Base-by-base conservation (phyloP, 2,329 filamentous ascomycete genomes). In the Periconia digitata region DNA sequence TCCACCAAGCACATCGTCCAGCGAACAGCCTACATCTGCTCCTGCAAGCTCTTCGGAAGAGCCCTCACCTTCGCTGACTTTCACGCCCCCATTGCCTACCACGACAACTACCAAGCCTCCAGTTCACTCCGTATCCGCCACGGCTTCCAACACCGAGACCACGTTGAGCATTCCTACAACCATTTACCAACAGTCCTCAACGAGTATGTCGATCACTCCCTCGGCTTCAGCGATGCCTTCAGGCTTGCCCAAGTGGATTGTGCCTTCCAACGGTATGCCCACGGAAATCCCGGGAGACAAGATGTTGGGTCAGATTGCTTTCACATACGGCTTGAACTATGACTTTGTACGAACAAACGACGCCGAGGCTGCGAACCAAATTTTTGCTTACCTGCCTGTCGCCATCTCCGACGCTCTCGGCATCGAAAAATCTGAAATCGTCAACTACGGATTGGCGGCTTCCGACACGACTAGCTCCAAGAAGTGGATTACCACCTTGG, bases 401-500 rank as follows among this genome's bases (percentile, higher is more conserved):
- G 90, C 89, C 55, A 78, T 96, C 42, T 76, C 81, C 2, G 81
- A 86, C 55, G 87, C 83, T 37, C 75, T 95, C 8, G 69, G 70
- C 44, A 69, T 78, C 44, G 60, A 59, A 3, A 35, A 51, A 6
- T 60, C 77, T 16, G 76, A 87, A 46, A 76, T 91, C 42, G 72
- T 78, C 37, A 87, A 95, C 76, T 79, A 83, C 53, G 84, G 83
- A 54, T 82, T 97, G 43, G 79, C 86, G 59, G 90, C 91, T 1
- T 85, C 87, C 58, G 86, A 95, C 68, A 94, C 89, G 0, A 81
- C 80, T 37, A 66, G 74, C 27, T 79, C 79, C 46, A 78, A 87
- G 45, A 86, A 86, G 36, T 97, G 88, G 73, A 85, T 95, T 55
- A 95, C 90, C 0, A 95, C 92, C 1, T 71, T 90, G 51, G 89